Percentiles rank a stretch among this genome's conserved stretches.
phyloP scores from a whole-genome alignment of 2,329 filamentous ascomycete genomes.

The Aspergillus chevalieri region DNA sequence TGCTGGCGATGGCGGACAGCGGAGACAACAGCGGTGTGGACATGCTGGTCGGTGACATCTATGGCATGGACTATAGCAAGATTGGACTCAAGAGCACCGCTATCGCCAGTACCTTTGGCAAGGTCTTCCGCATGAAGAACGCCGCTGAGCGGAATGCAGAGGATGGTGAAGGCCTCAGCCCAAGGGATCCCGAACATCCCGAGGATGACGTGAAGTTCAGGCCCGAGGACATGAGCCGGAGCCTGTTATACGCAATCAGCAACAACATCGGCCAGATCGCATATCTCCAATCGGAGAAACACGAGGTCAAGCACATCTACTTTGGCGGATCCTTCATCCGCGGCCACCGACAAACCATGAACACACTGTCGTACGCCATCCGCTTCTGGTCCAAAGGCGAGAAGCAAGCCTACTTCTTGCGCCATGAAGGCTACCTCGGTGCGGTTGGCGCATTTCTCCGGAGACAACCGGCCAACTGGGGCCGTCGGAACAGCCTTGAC shows the following conservation, averaged over 20 bases:
- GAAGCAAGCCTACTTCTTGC: constrained; percentile 91
- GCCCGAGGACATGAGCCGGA: constrained; percentile 79
- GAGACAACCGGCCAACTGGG: constrained; percentile 86
- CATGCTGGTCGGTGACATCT: constrained; percentile 96
- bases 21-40: constrained; percentile 93
- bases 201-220: constrained; percentile 52
- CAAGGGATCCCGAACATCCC: constrained; percentile 42
- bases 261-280: constrained; percentile 99
- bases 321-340: constrained; percentile 97
- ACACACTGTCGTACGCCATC: constrained; percentile 93
- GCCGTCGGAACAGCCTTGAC: constrained; percentile 71
- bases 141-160: constrained; percentile 74
- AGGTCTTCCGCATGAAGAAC: constrained; percentile 89
- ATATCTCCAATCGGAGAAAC: constrained; percentile 93
- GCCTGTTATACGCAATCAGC: constrained; percentile 84
- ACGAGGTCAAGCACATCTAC: constrained; percentile 86
- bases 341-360: constrained; percentile 95
- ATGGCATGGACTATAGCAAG: constrained; percentile 90
- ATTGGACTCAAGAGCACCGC: constrained; percentile 93
- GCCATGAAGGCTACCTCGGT: constrained; percentile 93
- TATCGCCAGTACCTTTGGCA: constrained; percentile 93
- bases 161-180: constrained; percentile 57
- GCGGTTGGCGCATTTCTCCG: constrained; percentile 92
- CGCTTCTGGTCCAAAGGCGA: constrained; percentile 93
- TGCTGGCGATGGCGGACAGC: constrained; percentile 83